Conservation (phyloP, 371 early-diverging fungal genomes). For the Smittium mucronatum region DNA sequence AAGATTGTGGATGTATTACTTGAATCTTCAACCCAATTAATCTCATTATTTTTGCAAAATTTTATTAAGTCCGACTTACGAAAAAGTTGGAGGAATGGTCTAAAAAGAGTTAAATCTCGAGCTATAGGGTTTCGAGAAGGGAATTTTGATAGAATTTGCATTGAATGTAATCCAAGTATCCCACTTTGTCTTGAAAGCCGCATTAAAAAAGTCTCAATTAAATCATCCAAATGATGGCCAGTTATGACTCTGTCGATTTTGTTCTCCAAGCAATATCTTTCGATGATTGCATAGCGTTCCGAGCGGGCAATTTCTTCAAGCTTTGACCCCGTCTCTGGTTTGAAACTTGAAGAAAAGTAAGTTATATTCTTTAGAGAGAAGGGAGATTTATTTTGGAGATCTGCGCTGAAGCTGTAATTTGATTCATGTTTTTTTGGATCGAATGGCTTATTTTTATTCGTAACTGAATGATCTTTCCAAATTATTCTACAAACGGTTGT, state of each 20-base stretch:
- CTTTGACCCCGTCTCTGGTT: conserved; percentile 6
- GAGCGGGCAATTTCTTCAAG: conserved; percentile 36
- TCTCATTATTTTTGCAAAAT: conserved; percentile 25
- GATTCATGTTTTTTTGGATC: no score
- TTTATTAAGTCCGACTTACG: conserved; percentile 27
- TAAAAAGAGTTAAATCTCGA: conserved; percentile 10
- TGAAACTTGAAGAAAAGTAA: no score
- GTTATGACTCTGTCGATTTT: conserved; percentile 30
- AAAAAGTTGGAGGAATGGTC: conserved; percentile 3
- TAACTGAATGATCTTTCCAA: conserved; percentile 6
- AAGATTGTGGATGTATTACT: conserved; percentile 30
- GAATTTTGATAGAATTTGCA: conserved; percentile 22
- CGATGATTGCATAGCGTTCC: conserved; percentile 32
- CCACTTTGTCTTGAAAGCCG: conserved; percentile 38
- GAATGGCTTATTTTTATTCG: conserved; percentile 12
- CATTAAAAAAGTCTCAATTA: conserved; percentile 40
- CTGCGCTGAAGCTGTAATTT: no score
- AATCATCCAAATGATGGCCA: conserved; percentile 41
- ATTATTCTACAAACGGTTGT: conserved; percentile 14
- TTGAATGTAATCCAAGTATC: conserved; percentile 37
- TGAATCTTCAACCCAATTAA: conserved; percentile 38
- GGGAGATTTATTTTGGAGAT: no score
- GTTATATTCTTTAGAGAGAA: no score
- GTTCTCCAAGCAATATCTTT: conserved; percentile 22
- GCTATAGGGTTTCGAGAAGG: conserved; percentile 17